A percentile compares a stretch with the other conserved stretches of the same genome.
These are phyloP conservation scores for Ceratobasidium sp. DNA, from an alignment of 1,284 basidiomycete genomes.

Conservation along the genomic window DNA sequence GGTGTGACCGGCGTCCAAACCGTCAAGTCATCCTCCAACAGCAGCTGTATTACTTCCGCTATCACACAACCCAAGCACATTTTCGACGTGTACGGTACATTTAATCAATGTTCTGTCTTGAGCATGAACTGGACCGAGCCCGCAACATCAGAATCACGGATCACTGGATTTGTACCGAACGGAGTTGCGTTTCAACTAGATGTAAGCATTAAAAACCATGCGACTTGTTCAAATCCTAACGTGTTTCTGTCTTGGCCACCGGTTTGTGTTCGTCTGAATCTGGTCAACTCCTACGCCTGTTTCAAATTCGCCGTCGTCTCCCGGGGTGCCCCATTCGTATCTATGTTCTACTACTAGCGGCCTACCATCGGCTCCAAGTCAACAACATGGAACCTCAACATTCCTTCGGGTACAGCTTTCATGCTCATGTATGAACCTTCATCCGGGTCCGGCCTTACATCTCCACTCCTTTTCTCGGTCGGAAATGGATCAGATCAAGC, in stretches of 20 bases:
- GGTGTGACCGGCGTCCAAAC: conserved; percentile 32
- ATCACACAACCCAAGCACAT: conserved; percentile 31
- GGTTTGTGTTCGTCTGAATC: too few relatives aligned
- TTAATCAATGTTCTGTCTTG: conserved; percentile 15
- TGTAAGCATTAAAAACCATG: conserved; percentile 5
- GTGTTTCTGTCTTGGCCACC: too few relatives aligned
- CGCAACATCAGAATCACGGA: conserved; percentile 6
- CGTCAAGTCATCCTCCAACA: conserved; percentile 25
- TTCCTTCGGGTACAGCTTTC: conserved; percentile 22
- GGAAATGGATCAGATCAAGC: not conserved
- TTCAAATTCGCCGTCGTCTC: not conserved
- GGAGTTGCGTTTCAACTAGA: conserved; percentile 26
- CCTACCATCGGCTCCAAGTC: conserved; percentile 7
- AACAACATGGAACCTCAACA: conserved; percentile 35
- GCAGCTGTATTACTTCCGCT: conserved; percentile 12
- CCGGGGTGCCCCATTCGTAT: not conserved
- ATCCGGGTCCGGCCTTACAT: conserved; percentile 2
- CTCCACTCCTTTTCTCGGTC: conserved; percentile 8
- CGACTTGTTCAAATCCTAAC: too few relatives aligned
- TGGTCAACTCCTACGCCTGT: too few relatives aligned
- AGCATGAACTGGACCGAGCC: conserved; percentile 36
- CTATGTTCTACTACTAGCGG: not conserved
- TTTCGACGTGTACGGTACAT: conserved; percentile 21
- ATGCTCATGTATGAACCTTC: conserved; percentile 12
- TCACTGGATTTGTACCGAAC: conserved; percentile 30